Percentiles rank a stretch among this genome's conserved stretches.
phyloP scores from a whole-genome alignment of 2,329 filamentous ascomycete species.

The Nemania serpens region DNA sequence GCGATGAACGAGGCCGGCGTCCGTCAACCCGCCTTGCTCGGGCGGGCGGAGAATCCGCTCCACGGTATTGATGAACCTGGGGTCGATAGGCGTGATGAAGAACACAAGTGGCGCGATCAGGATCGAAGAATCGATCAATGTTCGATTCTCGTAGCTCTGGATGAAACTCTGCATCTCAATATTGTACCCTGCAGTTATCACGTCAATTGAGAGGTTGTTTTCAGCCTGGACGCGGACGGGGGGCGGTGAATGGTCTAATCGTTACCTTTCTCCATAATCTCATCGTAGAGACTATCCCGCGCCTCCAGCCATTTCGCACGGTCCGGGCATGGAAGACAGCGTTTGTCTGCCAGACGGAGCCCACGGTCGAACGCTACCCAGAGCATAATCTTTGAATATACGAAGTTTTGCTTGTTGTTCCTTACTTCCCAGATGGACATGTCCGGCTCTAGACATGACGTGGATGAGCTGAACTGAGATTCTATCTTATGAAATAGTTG shows the following conservation, averaged over 20 bases:
- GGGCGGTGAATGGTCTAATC: not conserved
- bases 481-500: too few species aligned
- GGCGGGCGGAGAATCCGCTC: conserved; percentile 72
- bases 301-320: conserved; percentile 67
- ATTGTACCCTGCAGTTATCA: conserved; percentile 62
- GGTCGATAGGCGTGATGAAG: conserved; percentile 78
- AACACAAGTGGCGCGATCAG: conserved; percentile 79
- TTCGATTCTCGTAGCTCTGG: conserved; percentile 75
- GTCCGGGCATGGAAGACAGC: conserved; percentile 75
- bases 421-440: conserved; percentile 87
- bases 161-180: conserved; percentile 70
- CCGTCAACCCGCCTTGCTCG: conserved; percentile 76
- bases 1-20: conserved; percentile 74
- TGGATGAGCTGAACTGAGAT: too few species aligned
- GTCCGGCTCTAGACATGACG: conserved; percentile 61
- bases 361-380: conserved; percentile 82
- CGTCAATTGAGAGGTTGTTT: not conserved
- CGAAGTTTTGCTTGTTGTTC: conserved; percentile 75
- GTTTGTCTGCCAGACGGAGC: conserved; percentile 73
- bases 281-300: conserved; percentile 53
- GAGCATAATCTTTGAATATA: conserved; percentile 82
- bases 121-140: conserved; percentile 73
- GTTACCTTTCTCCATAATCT: conserved; percentile 70
- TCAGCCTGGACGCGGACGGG: not conserved
- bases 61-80: conserved; percentile 73